Evolutionary conservation across 306 rosid species (phyloP).

Genomic region (Hylodesmum podocarpum): DNA sequence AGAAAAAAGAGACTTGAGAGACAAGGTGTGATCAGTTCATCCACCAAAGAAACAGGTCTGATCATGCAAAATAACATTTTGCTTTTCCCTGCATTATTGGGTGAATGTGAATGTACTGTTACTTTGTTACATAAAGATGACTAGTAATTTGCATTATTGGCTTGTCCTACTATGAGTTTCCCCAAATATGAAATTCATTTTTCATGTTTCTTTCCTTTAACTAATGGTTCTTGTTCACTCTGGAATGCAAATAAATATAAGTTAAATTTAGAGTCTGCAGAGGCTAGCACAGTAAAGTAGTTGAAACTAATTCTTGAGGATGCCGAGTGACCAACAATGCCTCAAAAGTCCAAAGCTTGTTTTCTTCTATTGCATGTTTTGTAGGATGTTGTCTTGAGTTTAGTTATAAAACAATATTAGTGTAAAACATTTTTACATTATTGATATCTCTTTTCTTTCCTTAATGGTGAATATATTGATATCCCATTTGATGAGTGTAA

Average conservation of each 20-base stretch:
- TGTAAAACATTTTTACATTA: not conserved
- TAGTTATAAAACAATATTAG: not conserved
- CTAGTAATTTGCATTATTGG: not conserved
- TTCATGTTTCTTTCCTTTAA: slow-evolving; percentile 14
- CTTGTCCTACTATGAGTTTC: not conserved
- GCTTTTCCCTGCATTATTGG: not conserved
- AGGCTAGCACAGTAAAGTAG: not conserved
- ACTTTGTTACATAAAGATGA: not conserved
- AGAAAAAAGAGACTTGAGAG: slow-evolving; percentile 88
- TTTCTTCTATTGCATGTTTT: not conserved
- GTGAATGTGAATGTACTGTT: not conserved
- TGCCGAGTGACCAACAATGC: not conserved
- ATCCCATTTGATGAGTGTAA: not conserved
- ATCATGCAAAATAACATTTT: not conserved
- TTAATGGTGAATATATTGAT: too few relatives aligned
- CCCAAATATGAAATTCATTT: not conserved
- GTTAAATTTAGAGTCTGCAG: not conserved
- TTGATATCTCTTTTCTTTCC: too few relatives aligned
- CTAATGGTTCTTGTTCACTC: slow-evolving; percentile 9
- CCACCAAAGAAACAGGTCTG: slow-evolving; percentile 78
- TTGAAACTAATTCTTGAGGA: not conserved
- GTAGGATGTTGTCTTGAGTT: not conserved
- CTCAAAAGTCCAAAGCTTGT: not conserved
- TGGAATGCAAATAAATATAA: not conserved
- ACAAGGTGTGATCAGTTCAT: slow-evolving; percentile 71